Evolutionary conservation across 176 grass and related monocot species (phyloP).

Genomic region (Thinopyrum elongatum): DNA sequence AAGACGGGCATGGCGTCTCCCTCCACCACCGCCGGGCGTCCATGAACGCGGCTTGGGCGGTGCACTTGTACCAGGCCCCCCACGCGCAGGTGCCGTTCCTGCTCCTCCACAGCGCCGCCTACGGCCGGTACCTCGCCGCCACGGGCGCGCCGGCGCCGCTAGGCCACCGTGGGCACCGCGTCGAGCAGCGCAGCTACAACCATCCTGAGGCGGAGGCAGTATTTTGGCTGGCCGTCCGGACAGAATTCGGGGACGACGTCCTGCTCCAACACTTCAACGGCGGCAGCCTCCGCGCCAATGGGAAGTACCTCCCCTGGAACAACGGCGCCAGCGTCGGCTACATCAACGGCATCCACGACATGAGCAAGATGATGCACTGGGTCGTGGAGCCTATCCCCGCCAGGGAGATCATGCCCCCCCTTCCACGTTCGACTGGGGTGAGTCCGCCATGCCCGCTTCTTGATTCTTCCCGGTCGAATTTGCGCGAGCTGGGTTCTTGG

Average conservation of each 20-base stretch:
- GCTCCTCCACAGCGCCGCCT: not conserved
- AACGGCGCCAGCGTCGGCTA: not conserved
- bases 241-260: not conserved
- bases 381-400: no score
- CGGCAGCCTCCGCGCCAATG: constrained; percentile 4
- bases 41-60: not conserved
- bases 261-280: not conserved
- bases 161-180: not conserved
- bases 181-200: not conserved
- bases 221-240: not conserved
- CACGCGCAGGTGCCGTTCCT: not conserved
- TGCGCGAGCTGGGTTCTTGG: no score
- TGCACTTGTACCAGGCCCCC: not conserved
- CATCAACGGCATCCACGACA: not conserved
- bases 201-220: not conserved
- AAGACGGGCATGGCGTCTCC: no score
- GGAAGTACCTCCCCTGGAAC: not conserved
- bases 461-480: no score
- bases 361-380: not conserved
- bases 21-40: no score
- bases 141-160: not conserved
- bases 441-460: no score
- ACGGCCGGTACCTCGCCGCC: no score
- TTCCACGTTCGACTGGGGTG: no score
- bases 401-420: no score